These are phyloP conservation scores for Wallacemonas sp. DNA, from an alignment of 208 protist genomes.

Conservation along the genomic window DNA sequence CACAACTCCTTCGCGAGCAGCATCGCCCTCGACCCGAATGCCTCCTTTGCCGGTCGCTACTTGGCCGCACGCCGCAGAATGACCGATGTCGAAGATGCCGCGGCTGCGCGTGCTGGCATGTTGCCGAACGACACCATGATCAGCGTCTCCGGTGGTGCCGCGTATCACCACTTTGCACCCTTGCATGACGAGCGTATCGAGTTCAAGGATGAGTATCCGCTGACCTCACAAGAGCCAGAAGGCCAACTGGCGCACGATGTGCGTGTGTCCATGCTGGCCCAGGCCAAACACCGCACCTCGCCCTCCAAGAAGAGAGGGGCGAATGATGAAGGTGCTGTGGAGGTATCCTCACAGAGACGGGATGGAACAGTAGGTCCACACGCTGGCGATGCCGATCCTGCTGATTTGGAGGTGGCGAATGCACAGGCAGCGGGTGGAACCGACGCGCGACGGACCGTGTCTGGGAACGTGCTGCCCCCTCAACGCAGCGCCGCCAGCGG, in stretches of 20 bases:
- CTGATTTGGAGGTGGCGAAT: neutral
- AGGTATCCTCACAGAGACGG: too few relatives aligned
- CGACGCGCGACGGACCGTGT: too few relatives aligned
- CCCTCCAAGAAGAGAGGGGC: too few relatives aligned
- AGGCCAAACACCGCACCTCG: too few relatives aligned
- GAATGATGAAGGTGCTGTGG: neutral
- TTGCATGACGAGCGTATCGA: neutral
- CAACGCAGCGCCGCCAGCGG: too few relatives aligned
- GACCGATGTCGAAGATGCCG: neutral
- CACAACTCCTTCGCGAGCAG: conserved; percentile 13
- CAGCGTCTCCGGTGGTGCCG: neutral
- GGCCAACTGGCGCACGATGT: neutral
- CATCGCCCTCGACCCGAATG: conserved; percentile 7
- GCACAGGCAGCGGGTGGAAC: neutral
- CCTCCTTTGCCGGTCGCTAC: conserved; percentile 33
- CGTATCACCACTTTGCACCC: conserved; percentile 10
- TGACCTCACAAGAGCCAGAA: conserved; percentile 2
- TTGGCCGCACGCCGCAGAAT: conserved; percentile 17
- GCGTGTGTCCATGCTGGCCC: neutral
- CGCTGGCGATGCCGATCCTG: neutral
- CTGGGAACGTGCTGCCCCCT: too few relatives aligned
- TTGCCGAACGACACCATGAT: conserved; percentile 9
- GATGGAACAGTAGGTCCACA: too few relatives aligned
- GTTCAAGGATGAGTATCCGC: conserved; percentile 5
- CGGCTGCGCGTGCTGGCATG: neutral